phyloP scores from a whole-genome alignment of 805 yeast species.

The Wickerhamomyces mucosus region DNA sequence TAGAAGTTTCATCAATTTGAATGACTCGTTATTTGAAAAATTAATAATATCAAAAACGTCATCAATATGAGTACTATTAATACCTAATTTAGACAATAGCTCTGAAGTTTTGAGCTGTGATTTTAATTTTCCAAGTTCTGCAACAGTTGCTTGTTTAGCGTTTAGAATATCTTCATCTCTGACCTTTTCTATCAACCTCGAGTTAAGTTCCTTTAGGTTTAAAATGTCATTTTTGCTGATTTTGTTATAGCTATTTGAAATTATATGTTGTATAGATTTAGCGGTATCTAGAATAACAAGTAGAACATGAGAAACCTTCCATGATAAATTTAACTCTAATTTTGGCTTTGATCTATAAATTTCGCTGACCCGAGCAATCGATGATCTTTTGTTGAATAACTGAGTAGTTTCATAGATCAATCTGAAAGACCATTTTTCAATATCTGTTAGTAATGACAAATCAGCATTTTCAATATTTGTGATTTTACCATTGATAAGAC shows the following conservation, averaged over 20 bases:
- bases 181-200: slow-evolving; percentile 5
- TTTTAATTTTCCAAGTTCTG: slow-evolving; percentile 1
- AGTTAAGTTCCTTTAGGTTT: slow-evolving; percentile 13
- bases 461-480: slow-evolving; percentile 3
- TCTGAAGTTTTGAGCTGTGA: slow-evolving; percentile 1
- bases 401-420: slow-evolving; percentile 3
- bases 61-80: slow-evolving; percentile 4
- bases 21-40: slow-evolving; percentile 13
- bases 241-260: slow-evolving; percentile 3
- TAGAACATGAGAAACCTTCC: slow-evolving; percentile 14
- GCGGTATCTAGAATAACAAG: slow-evolving; percentile 11
- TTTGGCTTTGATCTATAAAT: slow-evolving; percentile 5
- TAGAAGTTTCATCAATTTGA: slow-evolving; percentile 13
- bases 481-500: slow-evolving; percentile 7
- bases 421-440: slow-evolving; percentile 17
- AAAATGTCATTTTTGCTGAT: slow-evolving; percentile 3
- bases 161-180: slow-evolving; percentile 12
- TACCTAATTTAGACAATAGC: slow-evolving; percentile 8
- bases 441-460: slow-evolving; percentile 5
- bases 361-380: not conserved
- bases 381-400: slow-evolving; percentile 4
- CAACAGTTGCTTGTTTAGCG: slow-evolving; percentile 4
- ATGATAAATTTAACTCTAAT: slow-evolving; percentile 8
- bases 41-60: slow-evolving; percentile 12
- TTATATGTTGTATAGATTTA: slow-evolving; percentile 12